Base-by-base conservation (phyloP, 2,329 filamentous ascomycete genomes). In the Nigrospora sphaerica region DNA sequence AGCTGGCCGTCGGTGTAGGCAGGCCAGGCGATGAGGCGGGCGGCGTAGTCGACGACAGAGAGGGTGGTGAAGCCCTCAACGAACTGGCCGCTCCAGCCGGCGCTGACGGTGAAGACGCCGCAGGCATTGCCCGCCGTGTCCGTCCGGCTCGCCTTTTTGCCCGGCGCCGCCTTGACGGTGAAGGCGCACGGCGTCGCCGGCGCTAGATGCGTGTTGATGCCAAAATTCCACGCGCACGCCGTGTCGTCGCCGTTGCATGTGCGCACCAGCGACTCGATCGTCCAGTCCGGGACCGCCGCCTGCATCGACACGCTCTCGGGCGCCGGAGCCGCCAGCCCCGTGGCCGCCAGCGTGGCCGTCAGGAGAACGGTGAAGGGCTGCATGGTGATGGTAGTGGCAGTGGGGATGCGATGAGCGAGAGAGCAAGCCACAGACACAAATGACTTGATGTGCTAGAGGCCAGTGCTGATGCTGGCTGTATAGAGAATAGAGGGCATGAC, bases 71-170 rank as follows among this genome's bases (percentile, higher is more conserved):
- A 80, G 50, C 73, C 77, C 23, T 74, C 61, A 45, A 75, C 77
- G 52, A 80, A 80, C 60, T 78, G 72, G 56, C 68, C 75, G 57
- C 71, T 76, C 77, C 77, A 81, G 58, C 72, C 71, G 12, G 71
- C 75, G 40, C 73, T 78, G 53, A 80, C 55, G 49, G 66, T 74
- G 66, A 66, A 80, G 53, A 55, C 59, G 36, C 75, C 77, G 62
- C 74, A 79, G 37, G 14, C 34, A 44, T 52, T 49, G 39, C 51
- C 65, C 52, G 58, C 64, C 62, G 47, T 66, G 34, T 67, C 64
- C 18, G 66, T 67, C 46, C 65, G 64, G 55, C 62, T 60, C 52
- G 62, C 60, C 48, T 62, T 56, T 46, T 66, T 64, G 52, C 63
- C 61, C 44, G 62, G 45, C 37, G 23, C 41, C 6, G 49, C 43